Base-by-base conservation (phyloP, 495 filamentous ascomycete species). In the Margaritispora aquatica region DNA sequence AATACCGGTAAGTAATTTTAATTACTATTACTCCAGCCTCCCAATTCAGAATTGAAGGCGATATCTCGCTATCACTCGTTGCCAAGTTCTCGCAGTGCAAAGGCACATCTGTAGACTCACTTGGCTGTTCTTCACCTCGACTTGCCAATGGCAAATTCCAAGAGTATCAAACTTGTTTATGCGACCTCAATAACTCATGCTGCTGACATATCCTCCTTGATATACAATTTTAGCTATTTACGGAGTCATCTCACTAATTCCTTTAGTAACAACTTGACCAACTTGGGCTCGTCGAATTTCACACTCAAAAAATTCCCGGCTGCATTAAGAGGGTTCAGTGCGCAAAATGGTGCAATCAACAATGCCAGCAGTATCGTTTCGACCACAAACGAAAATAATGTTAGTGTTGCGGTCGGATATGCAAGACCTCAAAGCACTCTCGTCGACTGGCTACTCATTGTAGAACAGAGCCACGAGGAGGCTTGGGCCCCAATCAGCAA, bases 391-490 rank as follows among this genome's bases (percentile, higher is more conserved):
- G 90, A 95, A 65, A 76, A 87, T 58, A 81, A 80, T 0, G 58
- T 71, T 1, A 64, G 66, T 19, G 86, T 95, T 21, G 84, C 88
- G 2, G 83, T 89, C 1, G 90, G 89, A 24, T 89, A 80, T 55
- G 87, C 89, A 19, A 77, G 85, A 13, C 82, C 85, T 0, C 75
- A 77, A 49, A 87, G 75, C 17, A 63, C 73, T 1, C 68, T 96
- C 27, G 86, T 86, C 19, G 79, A 90, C 58, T 96, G 92, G 92
- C 82, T 87, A 19, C 74, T 96, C 9, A 62, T 96, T 2, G 80
- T 96, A 11, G 92, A 96, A 66, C 86, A 93, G 69, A 77, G 83
- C 13, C 80, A 80, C 50, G 63, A 68, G 34, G 91, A 96, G 66
- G 90, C 90, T 8, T 88, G 83, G 70, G 76, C 76, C n/a, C 87